phyloP scores from a whole-genome alignment of 1,284 basidiomycete genomes.

The Trametes hirsuta region DNA sequence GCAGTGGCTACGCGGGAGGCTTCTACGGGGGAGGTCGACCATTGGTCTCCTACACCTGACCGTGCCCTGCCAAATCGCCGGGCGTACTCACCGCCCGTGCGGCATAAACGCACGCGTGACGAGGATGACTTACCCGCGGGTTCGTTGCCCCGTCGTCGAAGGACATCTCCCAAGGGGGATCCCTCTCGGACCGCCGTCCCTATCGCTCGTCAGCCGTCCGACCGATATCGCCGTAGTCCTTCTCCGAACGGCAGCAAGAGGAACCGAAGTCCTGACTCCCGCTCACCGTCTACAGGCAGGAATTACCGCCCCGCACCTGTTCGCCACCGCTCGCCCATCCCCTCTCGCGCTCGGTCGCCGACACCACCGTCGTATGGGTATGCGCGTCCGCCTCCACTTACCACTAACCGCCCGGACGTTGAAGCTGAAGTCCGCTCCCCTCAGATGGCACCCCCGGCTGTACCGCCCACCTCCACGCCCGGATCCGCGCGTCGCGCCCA shows the following conservation, averaged over 20 bases:
- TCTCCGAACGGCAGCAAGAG: background rate
- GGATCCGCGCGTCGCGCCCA: background rate
- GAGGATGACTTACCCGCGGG: background rate
- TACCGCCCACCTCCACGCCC: background rate
- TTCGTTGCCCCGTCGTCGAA: background rate
- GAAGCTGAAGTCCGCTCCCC: slow-evolving; percentile 14
- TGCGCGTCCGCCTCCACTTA: slow-evolving; percentile 8
- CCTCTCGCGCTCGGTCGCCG: background rate
- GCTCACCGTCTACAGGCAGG: background rate
- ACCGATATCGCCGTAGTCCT: background rate
- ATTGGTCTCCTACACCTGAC: slow-evolving; percentile 4
- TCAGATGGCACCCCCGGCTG: slow-evolving; percentile 13
- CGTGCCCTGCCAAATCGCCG: background rate
- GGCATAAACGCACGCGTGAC: slow-evolving; percentile 9
- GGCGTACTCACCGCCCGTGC: background rate
- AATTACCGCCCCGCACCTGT: background rate
- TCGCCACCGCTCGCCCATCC: background rate
- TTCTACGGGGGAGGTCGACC: background rate
- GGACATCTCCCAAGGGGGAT: background rate
- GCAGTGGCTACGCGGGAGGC: background rate
- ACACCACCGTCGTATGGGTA: slow-evolving; percentile 9
- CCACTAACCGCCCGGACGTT: background rate
- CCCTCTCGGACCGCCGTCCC: background rate
- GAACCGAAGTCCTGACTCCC: background rate
- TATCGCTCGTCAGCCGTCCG: background rate